Evolutionary conservation across 768 basidiomycete species (phyloP), one percentile per base, ranked within the genome.

Genomic region (button mushroom (Agaricus bisporus)): DNA sequence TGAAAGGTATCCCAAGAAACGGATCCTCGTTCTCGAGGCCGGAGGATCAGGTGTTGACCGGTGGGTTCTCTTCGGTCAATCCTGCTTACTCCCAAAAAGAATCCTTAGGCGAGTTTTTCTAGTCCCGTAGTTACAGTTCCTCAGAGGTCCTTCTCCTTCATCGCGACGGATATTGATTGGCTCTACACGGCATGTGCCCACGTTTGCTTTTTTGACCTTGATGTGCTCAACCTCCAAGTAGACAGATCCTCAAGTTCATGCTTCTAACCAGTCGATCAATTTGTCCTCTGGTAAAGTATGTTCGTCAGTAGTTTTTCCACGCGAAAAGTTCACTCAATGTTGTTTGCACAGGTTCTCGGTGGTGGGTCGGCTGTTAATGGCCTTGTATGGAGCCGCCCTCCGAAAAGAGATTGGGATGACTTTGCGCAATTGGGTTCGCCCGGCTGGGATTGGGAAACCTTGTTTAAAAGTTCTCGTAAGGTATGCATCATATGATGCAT

Each of bases 341-440:
- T 26, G 7, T 39, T 35, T 29, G n/a, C n/a, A 15, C 42, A 86
- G 71, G 72, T 83, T 37, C 73, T 90, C 20, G 86, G 86, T 55
- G 86, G 86, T 5, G 83, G 79, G 1, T 75, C 81, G 32, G 83
- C 85, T 12, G 73, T 86, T 51, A 90, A 90, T 63, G 85, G 83
- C 46, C 73, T 87, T 22, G 59, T 58, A 11, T 70, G 68, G 69
- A 56, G 58, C 25, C 64, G 67, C 42, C 68, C 69, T 12, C 67
- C 66, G 26, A 62, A 61, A 17, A 47, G 39, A 2, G 68, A 68
- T 42, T 52, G 67, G 20, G 64, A 69, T 49, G 68, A 65, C 5
- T 65, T 74, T 45, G 79, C 80, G 58, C 65, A 67, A 48, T 66
- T 82, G n/a, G 80, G 80, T 5, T 81, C 81, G 54, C 67, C 69